phyloP scores from a whole-genome alignment of 176 grass and related monocot species.

The Otatea glauca region DNA sequence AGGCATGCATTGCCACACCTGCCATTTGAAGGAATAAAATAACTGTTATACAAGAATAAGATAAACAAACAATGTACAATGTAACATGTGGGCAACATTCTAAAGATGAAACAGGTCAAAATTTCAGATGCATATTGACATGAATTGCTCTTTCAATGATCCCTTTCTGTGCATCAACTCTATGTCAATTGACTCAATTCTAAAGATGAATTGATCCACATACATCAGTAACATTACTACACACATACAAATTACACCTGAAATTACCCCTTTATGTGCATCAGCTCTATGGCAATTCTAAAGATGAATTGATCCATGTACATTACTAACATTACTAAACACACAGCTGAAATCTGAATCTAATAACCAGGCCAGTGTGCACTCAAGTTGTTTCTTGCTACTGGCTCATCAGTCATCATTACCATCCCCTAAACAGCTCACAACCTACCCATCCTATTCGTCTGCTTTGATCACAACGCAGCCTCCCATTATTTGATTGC shows the following conservation, averaged over 20 bases:
- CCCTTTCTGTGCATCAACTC: not conserved
- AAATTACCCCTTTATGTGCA: not conserved
- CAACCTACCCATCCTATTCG: not conserved
- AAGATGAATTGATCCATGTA: not conserved
- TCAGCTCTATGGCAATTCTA: not conserved
- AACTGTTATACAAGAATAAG: slow-evolving; percentile 22
- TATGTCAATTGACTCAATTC: not conserved
- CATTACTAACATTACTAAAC: not conserved
- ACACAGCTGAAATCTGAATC: slow-evolving; percentile 12
- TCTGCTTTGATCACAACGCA: not conserved
- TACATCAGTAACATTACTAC: not conserved
- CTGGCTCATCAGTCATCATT: slow-evolving; percentile 3
- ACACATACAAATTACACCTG: not conserved
- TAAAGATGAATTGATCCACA: not conserved
- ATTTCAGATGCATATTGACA: not conserved
- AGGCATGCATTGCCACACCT: slow-evolving; percentile 88
- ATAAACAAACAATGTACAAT: slow-evolving; percentile 2
- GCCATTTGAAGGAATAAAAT: slow-evolving; percentile 29
- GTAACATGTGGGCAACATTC: not conserved
- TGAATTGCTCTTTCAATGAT: not conserved
- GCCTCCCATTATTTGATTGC: slow-evolving; percentile 13
- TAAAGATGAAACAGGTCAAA: slow-evolving; percentile 10
- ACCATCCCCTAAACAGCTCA: not conserved
- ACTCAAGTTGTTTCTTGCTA: not conserved
- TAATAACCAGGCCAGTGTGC: not conserved